These are phyloP conservation scores for Stellera chamaejasme DNA, from an alignment of 345 rosid genomes.

Conservation along the genomic window DNA sequence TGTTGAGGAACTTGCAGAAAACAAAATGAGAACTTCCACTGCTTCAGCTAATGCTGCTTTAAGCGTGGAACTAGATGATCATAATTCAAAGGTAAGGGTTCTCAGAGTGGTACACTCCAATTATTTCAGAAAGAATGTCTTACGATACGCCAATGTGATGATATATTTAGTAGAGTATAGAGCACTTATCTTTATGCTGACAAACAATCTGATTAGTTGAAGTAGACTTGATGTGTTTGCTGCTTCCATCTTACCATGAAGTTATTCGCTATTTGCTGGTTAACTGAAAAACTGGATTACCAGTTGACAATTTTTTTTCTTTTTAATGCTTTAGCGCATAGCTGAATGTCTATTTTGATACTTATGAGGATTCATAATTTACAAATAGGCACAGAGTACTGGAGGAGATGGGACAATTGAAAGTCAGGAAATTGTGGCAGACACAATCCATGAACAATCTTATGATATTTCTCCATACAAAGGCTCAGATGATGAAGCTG, in stretches of 20 bases:
- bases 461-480: slow-evolving; percentile 90
- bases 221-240: no score
- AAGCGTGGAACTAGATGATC: slow-evolving; percentile 20
- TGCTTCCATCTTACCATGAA: no score
- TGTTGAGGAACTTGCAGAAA: slow-evolving; percentile 19
- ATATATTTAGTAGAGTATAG: no score
- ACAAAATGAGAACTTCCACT: slow-evolving; percentile 17
- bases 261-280: no score
- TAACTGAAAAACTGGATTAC: no score
- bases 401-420: slow-evolving; percentile 21
- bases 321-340: no score
- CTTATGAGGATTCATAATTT: no score
- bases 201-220: no score
- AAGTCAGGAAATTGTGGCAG: slow-evolving; percentile 3
- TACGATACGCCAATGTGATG: not conserved
- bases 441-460: slow-evolving; percentile 39
- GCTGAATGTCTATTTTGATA: no score
- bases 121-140: not conserved
- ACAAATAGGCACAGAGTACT: slow-evolving; percentile 25
- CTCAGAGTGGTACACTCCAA: not conserved
- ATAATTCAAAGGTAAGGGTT: slow-evolving; percentile 45
- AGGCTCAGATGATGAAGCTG: slow-evolving; percentile 84
- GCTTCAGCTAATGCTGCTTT: slow-evolving; percentile 25
- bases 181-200: no score
- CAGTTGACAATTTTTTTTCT: no score